These are phyloP conservation scores for Candida namnaoensis DNA, from an alignment of 805 yeast genomes.

Conservation along the genomic window DNA sequence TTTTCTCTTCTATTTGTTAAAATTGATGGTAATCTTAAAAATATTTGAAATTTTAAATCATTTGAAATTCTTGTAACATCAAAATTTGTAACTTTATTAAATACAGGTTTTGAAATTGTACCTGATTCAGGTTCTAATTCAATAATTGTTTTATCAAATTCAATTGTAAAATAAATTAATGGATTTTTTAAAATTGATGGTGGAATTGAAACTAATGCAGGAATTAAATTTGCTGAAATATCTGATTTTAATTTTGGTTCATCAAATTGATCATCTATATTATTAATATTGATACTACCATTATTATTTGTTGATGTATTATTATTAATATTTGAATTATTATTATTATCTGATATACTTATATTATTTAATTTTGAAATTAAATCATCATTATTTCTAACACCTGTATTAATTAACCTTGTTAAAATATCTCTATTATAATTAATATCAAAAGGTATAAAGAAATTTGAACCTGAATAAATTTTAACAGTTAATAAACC, in stretches of 20 bases:
- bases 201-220: slow-evolving; percentile 48
- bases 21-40: slow-evolving; percentile 66
- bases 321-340: too few species aligned
- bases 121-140: slow-evolving; percentile 83
- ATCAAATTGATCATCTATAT: slow-evolving; percentile 23
- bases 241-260: slow-evolving; percentile 20
- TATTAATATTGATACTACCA: slow-evolving; percentile 9
- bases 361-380: slow-evolving; percentile 10
- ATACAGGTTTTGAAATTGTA: slow-evolving; percentile 65
- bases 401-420: slow-evolving; percentile 57
- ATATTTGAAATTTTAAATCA: slow-evolving; percentile 66
- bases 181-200: slow-evolving; percentile 49
- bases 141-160: slow-evolving; percentile 91
- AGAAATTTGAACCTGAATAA: slow-evolving; percentile 58
- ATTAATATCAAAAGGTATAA: slow-evolving; percentile 62
- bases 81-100: slow-evolving; percentile 85
- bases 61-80: slow-evolving; percentile 68
- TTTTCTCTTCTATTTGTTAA: slow-evolving; percentile 30
- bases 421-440: slow-evolving; percentile 54
- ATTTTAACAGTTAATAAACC: slow-evolving; percentile 75
- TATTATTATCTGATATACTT: slow-evolving; percentile 9
- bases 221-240: slow-evolving; percentile 26
- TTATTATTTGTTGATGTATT: not conserved
- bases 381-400: slow-evolving; percentile 17
- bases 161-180: slow-evolving; percentile 78